Base-by-base conservation (phyloP, 2,329 filamentous ascomycete genomes). In the Cytospora piceae region DNA sequence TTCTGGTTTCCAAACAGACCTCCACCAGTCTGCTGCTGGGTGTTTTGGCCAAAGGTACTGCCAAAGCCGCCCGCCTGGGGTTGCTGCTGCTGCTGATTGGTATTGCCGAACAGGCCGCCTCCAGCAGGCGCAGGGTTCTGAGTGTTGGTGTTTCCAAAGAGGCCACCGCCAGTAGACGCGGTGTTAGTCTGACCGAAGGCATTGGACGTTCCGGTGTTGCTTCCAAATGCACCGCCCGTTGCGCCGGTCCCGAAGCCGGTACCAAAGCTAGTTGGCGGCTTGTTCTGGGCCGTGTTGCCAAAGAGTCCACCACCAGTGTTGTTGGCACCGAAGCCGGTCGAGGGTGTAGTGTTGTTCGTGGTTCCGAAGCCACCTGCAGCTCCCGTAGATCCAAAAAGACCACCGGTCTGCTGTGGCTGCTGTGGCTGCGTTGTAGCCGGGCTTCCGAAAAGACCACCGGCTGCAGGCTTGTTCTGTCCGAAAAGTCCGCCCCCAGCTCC, bases 11-110 rank as follows among this genome's bases (percentile, higher is more conserved):
- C 66, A 55, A 68, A 67, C 27, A 67, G 57, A 34, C 65, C 74
- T 29, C 61, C 61, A 39, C 31, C 22, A 24, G 61, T 4, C 67
- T 79, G 71, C 66, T 76, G 77, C 68, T 82, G 80, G 27, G 73
- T 76, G 67, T 74, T 77, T 39, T 75, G 76, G 24, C 79, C 80
- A 67, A 83, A 82, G 6, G 69, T 74, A 58, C 74, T 72, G 32
- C 75, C 73, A 53, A 77, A 69, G 2, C 67, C 71, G 55, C 63
- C 63, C 37, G 70, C 70, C 82, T 83, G 68, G 34, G 85, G 84
- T 27, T 83, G 72, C 34, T 37, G 15, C 79, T 78, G 15, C 79
- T 78, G 56, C 5, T 63, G 52, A 31, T 54, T 63, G 37, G 39
- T 59, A 12, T 29, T 58, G 63, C 66, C 66, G 52, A 68, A 67